A percentile compares a stretch with the other conserved stretches of the same genome.
Conservation (phyloP, 805 yeast species). For the Lipomyces yamadae region DNA sequence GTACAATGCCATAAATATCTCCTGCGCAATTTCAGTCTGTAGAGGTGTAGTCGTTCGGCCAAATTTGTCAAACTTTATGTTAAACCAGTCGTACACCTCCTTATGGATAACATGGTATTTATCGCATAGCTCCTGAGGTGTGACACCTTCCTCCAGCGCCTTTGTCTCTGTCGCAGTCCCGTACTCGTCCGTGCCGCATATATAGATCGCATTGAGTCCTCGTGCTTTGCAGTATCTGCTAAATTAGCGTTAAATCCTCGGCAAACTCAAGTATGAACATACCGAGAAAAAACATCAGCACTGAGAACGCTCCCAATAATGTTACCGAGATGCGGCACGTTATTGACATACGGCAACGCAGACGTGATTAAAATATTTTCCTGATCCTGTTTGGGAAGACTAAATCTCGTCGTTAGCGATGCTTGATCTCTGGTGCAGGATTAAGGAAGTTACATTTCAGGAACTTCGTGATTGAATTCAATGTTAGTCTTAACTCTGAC, state of each 20-base stretch:
- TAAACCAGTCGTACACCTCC: slow-evolving; percentile 95
- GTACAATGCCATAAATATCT: slow-evolving; percentile 76
- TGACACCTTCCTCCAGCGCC: slow-evolving; percentile 89
- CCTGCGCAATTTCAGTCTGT: slow-evolving; percentile 96
- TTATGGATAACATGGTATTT: slow-evolving; percentile 86
- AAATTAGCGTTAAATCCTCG: background rate
- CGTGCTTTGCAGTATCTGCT: slow-evolving; percentile 81
- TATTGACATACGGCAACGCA: slow-evolving; percentile 96
- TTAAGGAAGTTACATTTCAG: slow-evolving; percentile 24
- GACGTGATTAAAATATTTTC: slow-evolving; percentile 89
- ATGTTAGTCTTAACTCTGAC: slow-evolving; percentile 22
- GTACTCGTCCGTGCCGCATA: slow-evolving; percentile 98
- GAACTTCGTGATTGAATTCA: slow-evolving; percentile 21
- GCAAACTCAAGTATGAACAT: slow-evolving; percentile 45
- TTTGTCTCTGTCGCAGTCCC: slow-evolving; percentile 99
- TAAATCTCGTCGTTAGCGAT: background rate
- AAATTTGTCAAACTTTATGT: slow-evolving; percentile 89
- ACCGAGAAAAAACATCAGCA: slow-evolving; percentile 86
- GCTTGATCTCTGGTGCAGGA: background rate
- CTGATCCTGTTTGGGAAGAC: slow-evolving; percentile 68
- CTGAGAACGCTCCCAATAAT: slow-evolving; percentile 92
- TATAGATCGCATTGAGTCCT: slow-evolving; percentile 80
- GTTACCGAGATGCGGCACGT: slow-evolving; percentile 98
- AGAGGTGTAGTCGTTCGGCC: slow-evolving; percentile 93
- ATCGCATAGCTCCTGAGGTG: slow-evolving; percentile 88